Conservation (phyloP, 306 rosid genomes). For the Glycine latifolia region DNA sequence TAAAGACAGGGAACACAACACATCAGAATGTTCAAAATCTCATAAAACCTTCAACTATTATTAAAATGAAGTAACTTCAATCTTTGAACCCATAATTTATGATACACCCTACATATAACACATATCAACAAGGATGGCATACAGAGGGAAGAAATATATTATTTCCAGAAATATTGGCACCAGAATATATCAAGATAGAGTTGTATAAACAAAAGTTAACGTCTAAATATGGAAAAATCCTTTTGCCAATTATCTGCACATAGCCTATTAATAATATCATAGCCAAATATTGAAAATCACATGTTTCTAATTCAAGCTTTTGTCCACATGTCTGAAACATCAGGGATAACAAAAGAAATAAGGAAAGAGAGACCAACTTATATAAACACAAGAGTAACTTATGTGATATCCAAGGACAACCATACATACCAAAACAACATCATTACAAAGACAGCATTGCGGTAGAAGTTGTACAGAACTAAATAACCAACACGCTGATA, state of each 20-base stretch:
- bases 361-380: constrained; percentile 8
- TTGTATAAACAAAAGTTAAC: neutral
- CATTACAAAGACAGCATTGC: constrained; percentile 96
- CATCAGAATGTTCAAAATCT: constrained; percentile 35
- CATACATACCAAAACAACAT: constrained; percentile 90
- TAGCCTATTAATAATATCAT: constrained; percentile 6
- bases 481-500: constrained; percentile 96
- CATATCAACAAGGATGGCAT: constrained; percentile 21
- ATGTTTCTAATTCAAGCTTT: neutral
- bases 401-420: constrained; percentile 34
- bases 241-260: constrained; percentile 26
- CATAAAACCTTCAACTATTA: constrained; percentile 33
- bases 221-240: constrained; percentile 1
- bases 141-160: constrained; percentile 18
- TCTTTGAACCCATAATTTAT: constrained; percentile 33
- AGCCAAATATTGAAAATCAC: constrained; percentile 33
- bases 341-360: neutral
- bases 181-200: constrained; percentile 31
- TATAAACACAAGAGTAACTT: neutral
- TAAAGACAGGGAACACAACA: constrained; percentile 47
- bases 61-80: constrained; percentile 33
- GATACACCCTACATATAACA: constrained; percentile 6
- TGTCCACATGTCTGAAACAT: constrained; percentile 27
- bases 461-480: constrained; percentile 95
- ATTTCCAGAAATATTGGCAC: constrained; percentile 31